Conservation (phyloP, 768 basidiomycete species). For the Boletus reticuloceps region DNA sequence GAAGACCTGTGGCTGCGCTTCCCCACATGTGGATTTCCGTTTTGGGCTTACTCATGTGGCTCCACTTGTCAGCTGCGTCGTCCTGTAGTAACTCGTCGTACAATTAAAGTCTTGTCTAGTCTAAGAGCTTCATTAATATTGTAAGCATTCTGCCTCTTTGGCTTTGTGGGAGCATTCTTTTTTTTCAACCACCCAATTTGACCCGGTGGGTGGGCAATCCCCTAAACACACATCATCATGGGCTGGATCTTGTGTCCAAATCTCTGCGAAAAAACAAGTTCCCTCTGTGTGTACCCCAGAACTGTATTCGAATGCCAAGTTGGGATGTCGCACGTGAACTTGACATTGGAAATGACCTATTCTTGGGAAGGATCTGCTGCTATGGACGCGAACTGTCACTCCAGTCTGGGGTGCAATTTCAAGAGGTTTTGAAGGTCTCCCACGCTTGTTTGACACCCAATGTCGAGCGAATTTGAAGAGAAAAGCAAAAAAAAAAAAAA, state of each 20-base stretch:
- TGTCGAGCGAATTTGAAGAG: not conserved
- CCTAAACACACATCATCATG: no score
- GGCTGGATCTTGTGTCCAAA: no score
- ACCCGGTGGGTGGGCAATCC: no score
- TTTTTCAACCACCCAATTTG: no score
- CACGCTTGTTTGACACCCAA: not conserved
- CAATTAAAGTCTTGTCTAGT: not conserved
- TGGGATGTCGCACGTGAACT: slow-evolving; percentile 13
- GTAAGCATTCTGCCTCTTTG: no score
- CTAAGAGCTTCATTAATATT: no score
- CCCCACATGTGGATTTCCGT: slow-evolving; percentile 23
- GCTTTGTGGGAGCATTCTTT: no score
- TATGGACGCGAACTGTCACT: slow-evolving; percentile 10
- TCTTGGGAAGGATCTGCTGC: slow-evolving; percentile 18
- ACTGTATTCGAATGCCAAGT: not conserved
- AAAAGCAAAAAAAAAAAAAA: not conserved
- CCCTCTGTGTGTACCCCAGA: no score
- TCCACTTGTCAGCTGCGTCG: not conserved
- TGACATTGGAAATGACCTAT: slow-evolving; percentile 17
- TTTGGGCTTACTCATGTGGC: slow-evolving; percentile 22
- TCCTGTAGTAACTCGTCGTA: not conserved
- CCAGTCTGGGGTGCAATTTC: not conserved
- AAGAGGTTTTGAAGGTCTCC: not conserved
- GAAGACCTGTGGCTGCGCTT: slow-evolving; percentile 29
- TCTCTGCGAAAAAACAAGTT: no score